Base-by-base conservation (phyloP, 495 filamentous ascomycete species). In the Bacidia rubella region DNA sequence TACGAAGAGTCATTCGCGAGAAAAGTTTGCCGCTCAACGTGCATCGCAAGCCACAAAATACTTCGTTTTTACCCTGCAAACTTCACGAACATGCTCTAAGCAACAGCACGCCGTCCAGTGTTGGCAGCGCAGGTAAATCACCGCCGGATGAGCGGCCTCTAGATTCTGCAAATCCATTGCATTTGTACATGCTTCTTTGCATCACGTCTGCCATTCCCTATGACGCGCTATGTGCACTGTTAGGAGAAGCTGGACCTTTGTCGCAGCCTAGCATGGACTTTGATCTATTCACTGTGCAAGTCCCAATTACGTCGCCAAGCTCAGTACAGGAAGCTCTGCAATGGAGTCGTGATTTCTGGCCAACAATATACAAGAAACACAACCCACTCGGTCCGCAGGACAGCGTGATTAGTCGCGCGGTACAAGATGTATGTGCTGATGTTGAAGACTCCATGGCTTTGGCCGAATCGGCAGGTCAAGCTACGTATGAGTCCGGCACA, bases 281-380 rank as follows among this genome's bases (percentile, higher is more conserved):
- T 62, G 67, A 61, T 56, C 72, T 79, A 19, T 57, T 70, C 43
- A 70, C 69, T 10, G 73, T 83, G 19, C 68, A 72, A 2, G 79
- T 97, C 19, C 92, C 92, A 17, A 70, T 81, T 39, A 68, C 85
- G 11, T 75, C 87, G 23, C 89, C 92, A 0, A 81, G 83, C 21
- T 90, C 82, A 19, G 64, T 74, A 20, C 64, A 78, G 11, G 86
- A 95, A 68, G 88, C 92, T 3, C 73, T 79, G 9, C 65, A 72
- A 64, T 95, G 87, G 87, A 81, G 78, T 26, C 69, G 76, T 23
- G 72, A 76, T 24, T 83, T 87, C 62, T 98, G 92, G 92, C 93
- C 92, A 0, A 80, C 85, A 3, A 72, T 87, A 7, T 97, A 93
- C 70, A 88, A 89, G 52, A 82, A 82, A 60, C 82, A 76, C 54